phyloP scores from a whole-genome alignment of 2,329 filamentous ascomycete genomes.

The Scedosporium apiospermum region DNA sequence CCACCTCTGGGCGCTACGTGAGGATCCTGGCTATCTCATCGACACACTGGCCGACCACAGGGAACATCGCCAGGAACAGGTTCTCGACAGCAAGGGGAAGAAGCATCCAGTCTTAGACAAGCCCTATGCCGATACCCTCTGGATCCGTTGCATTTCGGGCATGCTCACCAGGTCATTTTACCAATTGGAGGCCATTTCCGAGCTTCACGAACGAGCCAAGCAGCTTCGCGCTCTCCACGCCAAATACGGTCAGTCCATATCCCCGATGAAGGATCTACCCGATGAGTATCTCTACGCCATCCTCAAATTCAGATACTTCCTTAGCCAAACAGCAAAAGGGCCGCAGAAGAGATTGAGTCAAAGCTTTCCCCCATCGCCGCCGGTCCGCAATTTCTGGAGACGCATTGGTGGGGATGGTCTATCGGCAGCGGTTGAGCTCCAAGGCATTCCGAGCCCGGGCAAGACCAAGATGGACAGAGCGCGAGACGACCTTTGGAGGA shows the following conservation, averaged over 20 bases:
- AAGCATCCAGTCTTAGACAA: constrained; percentile 16
- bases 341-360: constrained; percentile 16
- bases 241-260: constrained; percentile 22
- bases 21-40: constrained; percentile 49
- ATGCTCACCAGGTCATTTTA: constrained; percentile 22
- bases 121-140: constrained; percentile 18
- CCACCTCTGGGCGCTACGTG: constrained; percentile 44
- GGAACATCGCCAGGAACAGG: constrained; percentile 35
- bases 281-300: constrained; percentile 24
- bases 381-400: constrained; percentile 24
- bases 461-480: constrained; percentile 11
- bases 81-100: constrained; percentile 27
- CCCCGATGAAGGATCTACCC: constrained; percentile 18
- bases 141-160: constrained; percentile 26
- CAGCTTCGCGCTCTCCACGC: constrained; percentile 18
- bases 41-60: constrained; percentile 28
- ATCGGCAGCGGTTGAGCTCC: constrained; percentile 9
- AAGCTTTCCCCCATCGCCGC: constrained; percentile 27
- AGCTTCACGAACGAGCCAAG: constrained; percentile 23
- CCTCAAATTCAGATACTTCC: constrained; percentile 28
- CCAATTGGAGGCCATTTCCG: constrained; percentile 26
- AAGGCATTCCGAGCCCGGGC: too few species aligned
- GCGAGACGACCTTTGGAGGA: constrained; percentile 21
- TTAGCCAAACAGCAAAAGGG: constrained; percentile 22
- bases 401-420: constrained; percentile 13